These are phyloP conservation scores for Coniochaeta sp. DNA, from an alignment of 2,329 filamentous ascomycete species.

Conservation along the genomic window DNA sequence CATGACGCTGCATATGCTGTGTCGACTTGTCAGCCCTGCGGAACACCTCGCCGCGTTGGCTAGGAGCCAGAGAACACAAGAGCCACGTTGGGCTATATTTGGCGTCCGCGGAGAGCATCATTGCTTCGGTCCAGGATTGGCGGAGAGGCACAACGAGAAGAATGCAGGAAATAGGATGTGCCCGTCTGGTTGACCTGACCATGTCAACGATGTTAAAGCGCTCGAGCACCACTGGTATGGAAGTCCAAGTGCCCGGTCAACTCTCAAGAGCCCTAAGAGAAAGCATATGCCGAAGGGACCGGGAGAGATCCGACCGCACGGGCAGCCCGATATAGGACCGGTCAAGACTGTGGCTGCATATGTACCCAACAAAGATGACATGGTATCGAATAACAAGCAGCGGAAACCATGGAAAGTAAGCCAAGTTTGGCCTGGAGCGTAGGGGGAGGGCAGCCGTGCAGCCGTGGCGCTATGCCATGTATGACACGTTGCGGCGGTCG, in stretches of 20 bases:
- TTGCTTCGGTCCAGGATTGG: neutral
- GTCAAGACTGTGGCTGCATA: neutral
- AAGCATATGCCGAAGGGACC: neutral
- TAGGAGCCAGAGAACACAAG: neutral
- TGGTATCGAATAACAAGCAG: neutral
- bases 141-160: neutral
- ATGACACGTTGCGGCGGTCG: conserved; percentile 8
- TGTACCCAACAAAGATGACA: neutral
- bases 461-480: conserved; percentile 4
- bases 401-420: neutral
- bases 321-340: neutral
- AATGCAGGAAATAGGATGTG: neutral
- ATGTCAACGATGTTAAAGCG: neutral
- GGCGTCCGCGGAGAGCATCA: neutral
- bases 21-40: neutral
- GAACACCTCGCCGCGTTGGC: neutral
- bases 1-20: neutral
- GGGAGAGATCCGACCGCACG: neutral
- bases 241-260: neutral
- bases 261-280: neutral
- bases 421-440: neutral
- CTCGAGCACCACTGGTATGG: neutral
- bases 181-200: neutral
- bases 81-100: neutral
- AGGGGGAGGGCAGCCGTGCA: conserved; percentile 6